Percentiles rank a stretch among this genome's conserved stretches.
Evolutionary conservation across 208 protist genomes (phyloP).

Genomic region (Tritrichomonas musculus): DNA sequence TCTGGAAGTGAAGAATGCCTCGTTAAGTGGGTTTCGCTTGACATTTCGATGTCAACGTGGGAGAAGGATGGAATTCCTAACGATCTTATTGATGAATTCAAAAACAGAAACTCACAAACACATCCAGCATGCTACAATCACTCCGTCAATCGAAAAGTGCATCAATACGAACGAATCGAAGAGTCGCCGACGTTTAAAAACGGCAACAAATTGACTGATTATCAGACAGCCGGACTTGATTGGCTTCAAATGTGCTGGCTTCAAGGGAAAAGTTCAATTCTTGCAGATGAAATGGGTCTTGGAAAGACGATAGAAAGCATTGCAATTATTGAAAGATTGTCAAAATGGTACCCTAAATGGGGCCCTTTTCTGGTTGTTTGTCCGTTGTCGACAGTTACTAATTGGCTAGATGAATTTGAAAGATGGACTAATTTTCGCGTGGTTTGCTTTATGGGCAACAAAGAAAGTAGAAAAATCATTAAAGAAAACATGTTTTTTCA

Average conservation of each 20-base stretch:
- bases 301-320: slow-evolving; percentile 58
- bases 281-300: slow-evolving; percentile 76
- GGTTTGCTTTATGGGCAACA: background rate
- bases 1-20: slow-evolving; percentile 17
- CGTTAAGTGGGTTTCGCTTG: slow-evolving; percentile 56
- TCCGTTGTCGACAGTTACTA: slow-evolving; percentile 60
- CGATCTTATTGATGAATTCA: background rate
- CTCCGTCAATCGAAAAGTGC: too few species aligned
- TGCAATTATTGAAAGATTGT: slow-evolving; percentile 23
- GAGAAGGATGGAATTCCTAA: slow-evolving; percentile 36
- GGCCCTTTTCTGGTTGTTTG: slow-evolving; percentile 62
- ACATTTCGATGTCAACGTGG: slow-evolving; percentile 59
- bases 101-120: too few species aligned
- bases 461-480: background rate
- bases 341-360: background rate
- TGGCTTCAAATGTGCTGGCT: too few species aligned
- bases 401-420: slow-evolving; percentile 53
- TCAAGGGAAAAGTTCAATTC: slow-evolving; percentile 59
- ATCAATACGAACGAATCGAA: too few species aligned
- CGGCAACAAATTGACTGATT: too few species aligned
- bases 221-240: too few species aligned
- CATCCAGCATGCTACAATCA: too few species aligned
- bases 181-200: too few species aligned
- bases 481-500: background rate
- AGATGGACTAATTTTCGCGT: slow-evolving; percentile 19